These are phyloP conservation scores for Spatholobus suberectus DNA, from an alignment of 306 rosid genomes.

Conservation along the genomic window DNA sequence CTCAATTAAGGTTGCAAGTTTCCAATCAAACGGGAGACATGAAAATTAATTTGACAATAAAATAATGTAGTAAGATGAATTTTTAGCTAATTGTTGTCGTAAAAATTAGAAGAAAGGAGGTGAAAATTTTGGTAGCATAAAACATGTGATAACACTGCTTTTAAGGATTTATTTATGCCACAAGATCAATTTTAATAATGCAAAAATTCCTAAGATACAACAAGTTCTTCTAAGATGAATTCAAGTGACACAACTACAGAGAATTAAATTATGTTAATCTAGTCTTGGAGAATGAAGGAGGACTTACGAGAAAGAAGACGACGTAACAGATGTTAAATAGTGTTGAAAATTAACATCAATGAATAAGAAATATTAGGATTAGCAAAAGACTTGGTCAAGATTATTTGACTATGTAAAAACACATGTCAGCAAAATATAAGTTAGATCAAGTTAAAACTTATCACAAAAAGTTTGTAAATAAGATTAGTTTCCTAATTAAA, in stretches of 20 bases:
- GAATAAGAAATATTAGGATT: background rate
- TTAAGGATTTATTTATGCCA: background rate
- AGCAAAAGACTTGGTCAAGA: background rate
- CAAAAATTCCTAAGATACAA: background rate
- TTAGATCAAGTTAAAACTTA: background rate
- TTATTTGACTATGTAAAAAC: no score
- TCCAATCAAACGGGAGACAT: no score
- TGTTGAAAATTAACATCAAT: background rate
- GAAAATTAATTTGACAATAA: no score
- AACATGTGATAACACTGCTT: background rate
- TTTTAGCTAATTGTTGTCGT: no score
- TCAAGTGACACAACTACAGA: background rate
- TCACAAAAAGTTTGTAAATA: background rate
- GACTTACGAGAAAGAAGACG: background rate
- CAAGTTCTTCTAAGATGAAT: background rate
- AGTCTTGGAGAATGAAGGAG: background rate
- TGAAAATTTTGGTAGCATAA: no score
- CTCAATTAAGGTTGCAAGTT: no score
- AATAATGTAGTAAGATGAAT: no score
- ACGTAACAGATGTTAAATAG: no score
- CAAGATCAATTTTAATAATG: background rate
- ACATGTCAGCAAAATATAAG: background rate
- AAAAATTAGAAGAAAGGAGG: no score
- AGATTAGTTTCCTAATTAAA: background rate
- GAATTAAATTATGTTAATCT: background rate